Evolutionary conservation across 345 rosid species (phyloP).

Genomic region (Toxicodendron radicans): DNA sequence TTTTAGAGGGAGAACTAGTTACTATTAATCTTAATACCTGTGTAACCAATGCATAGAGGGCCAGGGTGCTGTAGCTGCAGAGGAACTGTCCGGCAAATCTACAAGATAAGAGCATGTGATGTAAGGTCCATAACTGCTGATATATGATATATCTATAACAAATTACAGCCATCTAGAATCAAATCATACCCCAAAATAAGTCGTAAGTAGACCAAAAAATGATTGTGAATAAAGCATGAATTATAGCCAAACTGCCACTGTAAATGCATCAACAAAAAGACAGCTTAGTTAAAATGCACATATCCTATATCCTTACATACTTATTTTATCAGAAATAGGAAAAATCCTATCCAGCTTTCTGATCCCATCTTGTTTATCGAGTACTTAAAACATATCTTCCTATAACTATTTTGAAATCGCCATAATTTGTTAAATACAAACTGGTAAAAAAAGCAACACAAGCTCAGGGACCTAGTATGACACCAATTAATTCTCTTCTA

Average conservation of each 20-base stretch:
- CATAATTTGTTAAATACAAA: not conserved
- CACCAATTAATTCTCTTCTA: not conserved
- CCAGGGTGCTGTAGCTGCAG: slow-evolving; percentile 96
- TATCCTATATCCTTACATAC: not conserved
- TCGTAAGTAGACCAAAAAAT: slow-evolving; percentile 68
- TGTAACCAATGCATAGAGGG: slow-evolving; percentile 89
- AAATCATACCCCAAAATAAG: slow-evolving; percentile 74
- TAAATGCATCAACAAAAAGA: slow-evolving; percentile 22
- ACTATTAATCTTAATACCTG: slow-evolving; percentile 47
- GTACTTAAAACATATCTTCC: not conserved
- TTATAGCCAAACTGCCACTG: slow-evolving; percentile 98
- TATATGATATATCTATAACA: slow-evolving; percentile 7
- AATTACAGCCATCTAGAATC: slow-evolving; percentile 2
- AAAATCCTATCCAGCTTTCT: not conserved
- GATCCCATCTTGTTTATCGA: not conserved
- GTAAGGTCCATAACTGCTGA: not conserved
- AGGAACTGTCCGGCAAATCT: slow-evolving; percentile 88
- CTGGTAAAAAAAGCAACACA: not conserved
- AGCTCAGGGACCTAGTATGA: not conserved
- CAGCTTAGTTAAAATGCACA: slow-evolving; percentile 10
- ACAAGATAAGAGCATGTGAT: slow-evolving; percentile 20
- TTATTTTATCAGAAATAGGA: not conserved
- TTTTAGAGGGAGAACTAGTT: not conserved
- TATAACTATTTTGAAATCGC: not conserved
- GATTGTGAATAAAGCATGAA: slow-evolving; percentile 85